phyloP scores from a whole-genome alignment of 371 early-diverging fungal species.

The Chytridium lagenaria region DNA sequence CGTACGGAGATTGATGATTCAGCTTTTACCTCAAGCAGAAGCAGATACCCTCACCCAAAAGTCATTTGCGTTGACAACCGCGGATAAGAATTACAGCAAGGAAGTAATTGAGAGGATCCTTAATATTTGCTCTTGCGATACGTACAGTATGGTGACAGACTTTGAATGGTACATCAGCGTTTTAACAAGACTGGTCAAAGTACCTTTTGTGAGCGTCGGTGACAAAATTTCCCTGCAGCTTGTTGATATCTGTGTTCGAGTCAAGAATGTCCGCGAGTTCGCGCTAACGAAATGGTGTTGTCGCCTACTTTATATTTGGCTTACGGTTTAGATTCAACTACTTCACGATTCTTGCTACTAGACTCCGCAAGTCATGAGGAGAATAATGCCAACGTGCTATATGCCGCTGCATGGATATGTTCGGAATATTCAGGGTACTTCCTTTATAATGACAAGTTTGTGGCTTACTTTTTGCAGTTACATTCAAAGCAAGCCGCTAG shows the following conservation, averaged over 20 bases:
- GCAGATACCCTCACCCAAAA: conserved; percentile 22
- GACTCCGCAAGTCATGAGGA: conserved; percentile 66
- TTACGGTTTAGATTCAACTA: conserved; percentile 51
- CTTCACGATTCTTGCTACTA: conserved; percentile 64
- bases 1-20: conserved; percentile 81
- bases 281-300: conserved; percentile 78
- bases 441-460: conserved; percentile 20
- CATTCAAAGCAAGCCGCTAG: conserved; percentile 33
- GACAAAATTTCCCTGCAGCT: conserved; percentile 68
- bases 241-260: conserved; percentile 90
- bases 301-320: background rate
- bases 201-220: conserved; percentile 70
- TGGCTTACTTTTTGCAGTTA: background rate
- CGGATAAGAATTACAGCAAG: conserved; percentile 77
- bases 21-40: conserved; percentile 67
- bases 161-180: conserved; percentile 95
- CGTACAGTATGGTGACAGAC: conserved; percentile 82
- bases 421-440: conserved; percentile 80
- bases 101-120: conserved; percentile 83
- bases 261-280: conserved; percentile 75
- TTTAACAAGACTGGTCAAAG: conserved; percentile 75
- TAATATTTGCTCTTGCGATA: conserved; percentile 80
- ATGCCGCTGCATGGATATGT: conserved; percentile 88
- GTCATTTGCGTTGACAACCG: conserved; percentile 30
- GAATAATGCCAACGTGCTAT: conserved; percentile 76